Conservation (phyloP, 768 basidiomycete species). For the Gautieria morchelliformis region DNA sequence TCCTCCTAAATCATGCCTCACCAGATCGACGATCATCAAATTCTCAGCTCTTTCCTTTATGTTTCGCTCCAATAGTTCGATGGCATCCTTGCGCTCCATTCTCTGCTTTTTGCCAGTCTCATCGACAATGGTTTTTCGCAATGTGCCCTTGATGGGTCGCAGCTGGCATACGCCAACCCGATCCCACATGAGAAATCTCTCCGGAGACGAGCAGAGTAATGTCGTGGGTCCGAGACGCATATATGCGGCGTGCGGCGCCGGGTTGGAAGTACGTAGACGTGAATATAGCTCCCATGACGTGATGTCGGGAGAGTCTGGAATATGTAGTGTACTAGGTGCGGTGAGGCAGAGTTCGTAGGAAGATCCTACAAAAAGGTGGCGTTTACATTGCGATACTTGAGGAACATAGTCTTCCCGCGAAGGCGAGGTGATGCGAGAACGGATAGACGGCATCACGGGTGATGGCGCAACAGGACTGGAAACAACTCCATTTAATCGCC, state of each 20-base stretch:
- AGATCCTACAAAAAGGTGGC: constrained; percentile 71
- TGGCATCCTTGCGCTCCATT: constrained; percentile 56
- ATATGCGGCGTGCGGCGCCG: constrained; percentile 83
- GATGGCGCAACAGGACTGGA: constrained; percentile 8
- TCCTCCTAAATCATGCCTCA: constrained; percentile 83
- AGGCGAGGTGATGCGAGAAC: constrained; percentile 22
- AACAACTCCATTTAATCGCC: constrained; percentile 15
- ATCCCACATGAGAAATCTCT: constrained; percentile 81
- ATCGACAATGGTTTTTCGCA: constrained; percentile 49
- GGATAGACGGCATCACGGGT: background rate
- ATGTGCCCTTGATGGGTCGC: constrained; percentile 91
- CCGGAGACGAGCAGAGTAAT: constrained; percentile 81
- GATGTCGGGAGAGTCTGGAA: constrained; percentile 13
- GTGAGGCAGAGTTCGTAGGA: constrained; percentile 93
- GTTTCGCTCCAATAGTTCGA: constrained; percentile 51
- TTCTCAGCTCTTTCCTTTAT: constrained; percentile 94
- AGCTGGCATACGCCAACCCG: constrained; percentile 62
- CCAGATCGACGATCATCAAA: constrained; percentile 96
- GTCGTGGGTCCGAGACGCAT: constrained; percentile 68
- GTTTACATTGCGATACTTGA: constrained; percentile 61
- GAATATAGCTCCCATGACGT: constrained; percentile 73
- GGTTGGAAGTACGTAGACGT: constrained; percentile 61
- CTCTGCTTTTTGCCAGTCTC: constrained; percentile 20
- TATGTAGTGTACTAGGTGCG: constrained; percentile 48
- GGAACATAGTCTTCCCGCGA: constrained; percentile 55